Conservation (phyloP, 2,329 filamentous ascomycete genomes). For the Achaetomium macrosporum region DNA sequence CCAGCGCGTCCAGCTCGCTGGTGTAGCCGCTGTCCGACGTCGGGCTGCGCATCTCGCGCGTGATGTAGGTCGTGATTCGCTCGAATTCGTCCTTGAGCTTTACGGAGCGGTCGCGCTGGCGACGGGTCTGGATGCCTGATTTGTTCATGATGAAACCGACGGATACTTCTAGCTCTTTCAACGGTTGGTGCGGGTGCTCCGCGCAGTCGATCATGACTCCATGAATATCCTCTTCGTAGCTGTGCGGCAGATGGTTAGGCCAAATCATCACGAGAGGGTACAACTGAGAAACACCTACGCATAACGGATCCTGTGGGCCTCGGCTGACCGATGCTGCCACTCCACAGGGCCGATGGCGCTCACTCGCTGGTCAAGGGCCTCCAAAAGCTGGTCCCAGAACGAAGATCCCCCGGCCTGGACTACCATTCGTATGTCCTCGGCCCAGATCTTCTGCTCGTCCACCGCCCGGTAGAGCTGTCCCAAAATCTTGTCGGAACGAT, state of each 20-base stretch:
- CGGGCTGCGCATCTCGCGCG: constrained; percentile 21
- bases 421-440: constrained; percentile 38
- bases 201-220: constrained; percentile 40
- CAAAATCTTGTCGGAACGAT: constrained; percentile 61
- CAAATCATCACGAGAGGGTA: background rate
- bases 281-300: constrained; percentile 34
- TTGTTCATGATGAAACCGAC: constrained; percentile 52
- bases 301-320: constrained; percentile 40
- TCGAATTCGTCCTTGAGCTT: constrained; percentile 49
- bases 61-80: constrained; percentile 37
- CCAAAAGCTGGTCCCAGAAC: constrained; percentile 41
- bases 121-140: constrained; percentile 41
- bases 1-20: constrained; percentile 19
- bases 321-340: constrained; percentile 31
- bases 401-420: constrained; percentile 26
- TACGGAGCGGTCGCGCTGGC: constrained; percentile 47
- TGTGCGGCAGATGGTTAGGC: constrained; percentile 16
- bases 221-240: constrained; percentile 42
- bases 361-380: constrained; percentile 27
- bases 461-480: constrained; percentile 67
- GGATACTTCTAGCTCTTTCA: constrained; percentile 50
- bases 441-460: constrained; percentile 64
- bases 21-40: background rate
- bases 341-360: constrained; percentile 27
- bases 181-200: constrained; percentile 38